Base-by-base conservation (phyloP, 441 rosid genomes). In the Hura crepitans region DNA sequence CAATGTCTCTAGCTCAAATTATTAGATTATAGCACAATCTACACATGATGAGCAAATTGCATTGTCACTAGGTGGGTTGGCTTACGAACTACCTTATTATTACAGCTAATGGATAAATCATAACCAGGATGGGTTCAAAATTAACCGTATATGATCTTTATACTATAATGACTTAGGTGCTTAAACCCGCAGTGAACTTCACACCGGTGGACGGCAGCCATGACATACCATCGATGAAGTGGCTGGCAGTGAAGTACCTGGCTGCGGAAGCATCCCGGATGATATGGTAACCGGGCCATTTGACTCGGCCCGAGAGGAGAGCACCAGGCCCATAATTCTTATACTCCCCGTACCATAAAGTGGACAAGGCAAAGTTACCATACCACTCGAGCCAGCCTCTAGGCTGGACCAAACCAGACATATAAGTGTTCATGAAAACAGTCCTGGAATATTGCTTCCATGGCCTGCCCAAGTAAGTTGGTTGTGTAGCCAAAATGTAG, bases 341-440 rank as follows among this genome's bases (percentile, higher is more conserved):
- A 78, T 69, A 94, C 81, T 94, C 98, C 2, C 85, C 96, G 2
- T 89, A 94, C 39, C 79, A 89, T 68, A 90, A 80, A 1, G 97
- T 84, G 68, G 79, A 84, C 74, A 89, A 69, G 35, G 82, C 87
- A 76, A 83, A 67, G 35, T 71, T 47, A 0, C 79, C 83, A 43
- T 85, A 83, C 97, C 96, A 90, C 79, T 90, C 94, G 0, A 92
- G 88, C 99, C 99, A 94, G 5, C 99, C 99, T 65, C 85, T 85
- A 0, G 97, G 93, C 63, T 84, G 84, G 51, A 94, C 75, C 0
- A 60, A 86, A 46, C 76, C 35, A 65, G 85, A 79, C 56, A 94
- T 66, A 68, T 85, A 84, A 1, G 92, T 83, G 54, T 87, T 85
- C 85, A 94, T 83, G 65, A 92, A 55, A 5, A 94, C 56, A 22